These are phyloP conservation scores for Chytriomyces hyalinus DNA, from an alignment of 192 early-diverging fungal genomes.

Conservation along the genomic window DNA sequence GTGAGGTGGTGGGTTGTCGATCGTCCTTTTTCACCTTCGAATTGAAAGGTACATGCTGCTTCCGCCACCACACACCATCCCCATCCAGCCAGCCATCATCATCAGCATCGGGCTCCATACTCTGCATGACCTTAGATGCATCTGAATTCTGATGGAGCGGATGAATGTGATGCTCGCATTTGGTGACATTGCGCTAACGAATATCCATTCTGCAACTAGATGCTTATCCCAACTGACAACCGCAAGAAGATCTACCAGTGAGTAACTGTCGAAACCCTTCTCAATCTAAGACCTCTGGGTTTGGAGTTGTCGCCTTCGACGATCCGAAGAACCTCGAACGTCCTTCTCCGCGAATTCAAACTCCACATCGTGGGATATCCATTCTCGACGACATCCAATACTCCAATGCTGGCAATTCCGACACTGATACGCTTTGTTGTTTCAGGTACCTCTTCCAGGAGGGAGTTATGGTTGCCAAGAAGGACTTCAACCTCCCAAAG, in stretches of 20 bases:
- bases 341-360: neutral
- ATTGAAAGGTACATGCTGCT: no score
- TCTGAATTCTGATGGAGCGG: no score
- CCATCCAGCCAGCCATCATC: no score
- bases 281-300: slow-evolving; percentile 3
- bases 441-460: slow-evolving; percentile 62
- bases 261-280: slow-evolving; percentile 15
- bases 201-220: slow-evolving; percentile 40
- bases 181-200: no score
- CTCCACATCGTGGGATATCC: neutral
- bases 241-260: slow-evolving; percentile 94
- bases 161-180: no score
- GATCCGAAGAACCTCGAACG: neutral
- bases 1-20: no score
- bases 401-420: neutral
- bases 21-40: no score
- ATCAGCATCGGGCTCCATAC: no score
- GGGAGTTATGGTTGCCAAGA: slow-evolving; percentile 98
- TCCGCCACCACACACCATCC: no score
- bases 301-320: slow-evolving; percentile 34
- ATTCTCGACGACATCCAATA: neutral
- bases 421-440: no score
- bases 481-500: slow-evolving; percentile 96
- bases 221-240: slow-evolving; percentile 98
- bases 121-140: no score